Evolutionary conservation across 768 basidiomycete genomes (phyloP).

Genomic region (Lactifluus rugatus): DNA sequence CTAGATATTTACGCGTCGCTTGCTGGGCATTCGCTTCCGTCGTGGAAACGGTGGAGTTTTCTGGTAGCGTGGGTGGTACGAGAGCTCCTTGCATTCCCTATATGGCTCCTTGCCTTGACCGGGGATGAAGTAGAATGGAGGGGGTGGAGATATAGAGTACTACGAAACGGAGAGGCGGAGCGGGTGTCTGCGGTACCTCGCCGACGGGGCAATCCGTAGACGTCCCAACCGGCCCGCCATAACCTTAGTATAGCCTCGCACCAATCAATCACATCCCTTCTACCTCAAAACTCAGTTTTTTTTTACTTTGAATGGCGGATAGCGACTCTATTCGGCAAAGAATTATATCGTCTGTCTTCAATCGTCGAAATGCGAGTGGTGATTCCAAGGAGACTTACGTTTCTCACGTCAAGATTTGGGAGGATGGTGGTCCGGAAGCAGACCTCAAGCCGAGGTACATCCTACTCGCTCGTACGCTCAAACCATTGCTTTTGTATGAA

Average conservation of each 20-base stretch:
- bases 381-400: constrained; percentile 71
- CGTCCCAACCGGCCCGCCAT: constrained; percentile 10
- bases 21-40: constrained; percentile 50
- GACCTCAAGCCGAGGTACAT: constrained; percentile 84
- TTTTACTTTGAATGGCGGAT: constrained; percentile 32
- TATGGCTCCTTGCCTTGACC: constrained; percentile 74
- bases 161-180: constrained; percentile 48
- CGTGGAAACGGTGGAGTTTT: constrained; percentile 45
- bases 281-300: not conserved
- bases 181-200: no score
- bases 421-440: constrained; percentile 63
- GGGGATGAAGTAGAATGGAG: constrained; percentile 84
- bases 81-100: constrained; percentile 79
- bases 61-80: constrained; percentile 68
- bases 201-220: no score
- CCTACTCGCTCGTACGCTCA: constrained; percentile 75
- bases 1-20: constrained; percentile 74
- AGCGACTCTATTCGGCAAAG: constrained; percentile 46
- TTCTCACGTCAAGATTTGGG: constrained; percentile 88
- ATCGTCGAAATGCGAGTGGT: constrained; percentile 54
- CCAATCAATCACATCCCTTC: not conserved
- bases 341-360: constrained; percentile 81
- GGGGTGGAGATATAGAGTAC: constrained; percentile 65
- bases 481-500: not conserved
- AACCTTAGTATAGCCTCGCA: not conserved